Percentiles rank a stretch among this genome's conserved stretches.
Conservation (phyloP, 2,329 filamentous ascomycete species). For the Ampelomyces quisqualis region DNA sequence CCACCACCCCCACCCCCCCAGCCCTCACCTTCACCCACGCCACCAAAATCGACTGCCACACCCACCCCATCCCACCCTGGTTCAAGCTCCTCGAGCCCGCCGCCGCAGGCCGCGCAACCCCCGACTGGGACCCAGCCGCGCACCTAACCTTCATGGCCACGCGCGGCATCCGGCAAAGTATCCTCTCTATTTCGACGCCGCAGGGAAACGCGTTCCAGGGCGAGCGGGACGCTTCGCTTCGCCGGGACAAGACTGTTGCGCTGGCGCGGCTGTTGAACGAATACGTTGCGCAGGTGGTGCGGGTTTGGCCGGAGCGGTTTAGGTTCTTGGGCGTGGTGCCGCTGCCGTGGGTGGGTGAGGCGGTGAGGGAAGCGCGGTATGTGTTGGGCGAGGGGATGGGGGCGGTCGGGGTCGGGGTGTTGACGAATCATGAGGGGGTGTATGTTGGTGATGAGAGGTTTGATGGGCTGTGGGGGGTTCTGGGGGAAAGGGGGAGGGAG, state of each 20-base stretch:
- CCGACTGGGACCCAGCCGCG: constrained; percentile 28
- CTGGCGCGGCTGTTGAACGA: constrained; percentile 42
- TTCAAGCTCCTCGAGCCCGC: constrained; percentile 36
- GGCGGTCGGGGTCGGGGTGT: constrained; percentile 34
- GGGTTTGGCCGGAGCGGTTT: constrained; percentile 30
- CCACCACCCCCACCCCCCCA: constrained; percentile 6
- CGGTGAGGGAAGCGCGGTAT: constrained; percentile 33
- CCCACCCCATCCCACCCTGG: constrained; percentile 40
- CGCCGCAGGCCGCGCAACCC: constrained; percentile 39
- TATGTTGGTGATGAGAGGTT: constrained; percentile 37
- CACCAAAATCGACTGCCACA: constrained; percentile 40
- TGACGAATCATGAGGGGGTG: constrained; percentile 39
- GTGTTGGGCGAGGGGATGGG: constrained; percentile 32
- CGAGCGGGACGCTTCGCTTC: constrained; percentile 9
- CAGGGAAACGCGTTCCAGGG: constrained; percentile 38
- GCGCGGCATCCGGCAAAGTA: constrained; percentile 29
- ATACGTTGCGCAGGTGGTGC: constrained; percentile 27
- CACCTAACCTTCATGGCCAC: constrained; percentile 39
- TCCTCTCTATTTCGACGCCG: constrained; percentile 39
- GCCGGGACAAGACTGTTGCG: constrained; percentile 30
- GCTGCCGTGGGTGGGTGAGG: constrained; percentile 35
- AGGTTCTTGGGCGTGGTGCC: constrained; percentile 32
- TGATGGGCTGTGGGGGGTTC: constrained; percentile 28
- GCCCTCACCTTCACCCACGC: constrained; percentile 17
- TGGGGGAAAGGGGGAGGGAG: constrained; percentile 21